Percentiles rank a stretch among this genome's conserved stretches.
Evolutionary conservation across 208 protist species (phyloP).

Genomic region (Herpetomonas tarakana): DNA sequence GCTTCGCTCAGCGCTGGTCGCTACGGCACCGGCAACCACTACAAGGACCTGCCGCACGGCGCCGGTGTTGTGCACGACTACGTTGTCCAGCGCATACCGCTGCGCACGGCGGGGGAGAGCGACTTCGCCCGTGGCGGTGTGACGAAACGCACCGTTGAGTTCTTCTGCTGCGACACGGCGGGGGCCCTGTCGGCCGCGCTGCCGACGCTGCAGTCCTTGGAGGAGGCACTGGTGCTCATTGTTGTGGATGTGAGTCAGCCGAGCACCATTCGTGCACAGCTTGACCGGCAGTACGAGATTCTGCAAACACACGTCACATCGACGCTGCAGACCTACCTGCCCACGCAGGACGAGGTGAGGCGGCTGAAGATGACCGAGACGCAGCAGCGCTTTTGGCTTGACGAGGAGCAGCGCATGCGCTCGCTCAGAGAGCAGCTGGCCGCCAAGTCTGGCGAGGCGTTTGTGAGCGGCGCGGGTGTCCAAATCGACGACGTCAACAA

Average conservation of each 20-base stretch:
- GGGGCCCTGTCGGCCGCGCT: constrained; percentile 72
- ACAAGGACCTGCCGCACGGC: constrained; percentile 35
- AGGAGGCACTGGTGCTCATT: constrained; percentile 64
- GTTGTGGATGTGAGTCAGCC: constrained; percentile 69
- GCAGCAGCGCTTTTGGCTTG: constrained; percentile 56
- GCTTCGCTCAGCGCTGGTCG: neutral
- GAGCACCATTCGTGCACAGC: constrained; percentile 39
- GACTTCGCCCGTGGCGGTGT: neutral
- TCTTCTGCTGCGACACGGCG: constrained; percentile 82
- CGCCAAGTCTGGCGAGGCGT: constrained; percentile 7
- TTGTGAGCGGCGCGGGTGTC: constrained; percentile 17
- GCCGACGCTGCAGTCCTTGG: constrained; percentile 55
- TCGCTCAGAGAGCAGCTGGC: constrained; percentile 18
- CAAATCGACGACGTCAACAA: constrained; percentile 32
- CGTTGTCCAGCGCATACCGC: constrained; percentile 54
- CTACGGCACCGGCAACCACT: constrained; percentile 5
- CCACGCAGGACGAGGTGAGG: constrained; percentile 71
- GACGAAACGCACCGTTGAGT: constrained; percentile 46
- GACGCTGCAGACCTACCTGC: constrained; percentile 49
- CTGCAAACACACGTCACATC: constrained; percentile 51
- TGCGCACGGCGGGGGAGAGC: constrained; percentile 11
- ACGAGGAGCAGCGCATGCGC: constrained; percentile 37
- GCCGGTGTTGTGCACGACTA: constrained; percentile 67
- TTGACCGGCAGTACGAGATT: constrained; percentile 46
- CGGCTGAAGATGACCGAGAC: constrained; percentile 58